phyloP scores from a whole-genome alignment of 345 rosid species.

The Syzygium grande region DNA sequence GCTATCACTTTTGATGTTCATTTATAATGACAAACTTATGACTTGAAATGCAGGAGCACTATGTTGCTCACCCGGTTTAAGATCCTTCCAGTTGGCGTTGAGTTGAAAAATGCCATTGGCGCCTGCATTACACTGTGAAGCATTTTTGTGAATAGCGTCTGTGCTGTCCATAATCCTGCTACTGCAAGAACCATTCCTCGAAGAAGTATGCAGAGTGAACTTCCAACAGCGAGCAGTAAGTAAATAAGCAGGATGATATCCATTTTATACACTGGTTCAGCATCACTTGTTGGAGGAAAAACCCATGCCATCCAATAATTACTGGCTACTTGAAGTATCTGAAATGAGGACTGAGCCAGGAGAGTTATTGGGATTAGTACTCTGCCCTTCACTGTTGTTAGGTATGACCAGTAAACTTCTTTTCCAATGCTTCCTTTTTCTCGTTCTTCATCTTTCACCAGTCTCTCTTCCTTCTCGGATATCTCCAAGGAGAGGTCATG shows the following conservation, averaged over 20 bases:
- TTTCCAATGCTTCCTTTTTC: constrained; percentile 85
- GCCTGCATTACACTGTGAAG: constrained; percentile 59
- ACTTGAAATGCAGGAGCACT: background rate
- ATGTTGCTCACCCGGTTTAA: constrained; percentile 62
- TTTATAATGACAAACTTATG: background rate
- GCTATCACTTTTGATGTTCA: background rate
- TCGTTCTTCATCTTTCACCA: constrained; percentile 88
- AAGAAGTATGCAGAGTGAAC: constrained; percentile 64
- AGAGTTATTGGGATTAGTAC: constrained; percentile 61
- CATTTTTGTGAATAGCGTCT: constrained; percentile 71
- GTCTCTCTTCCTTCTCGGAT: constrained; percentile 55
- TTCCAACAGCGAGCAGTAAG: constrained; percentile 49
- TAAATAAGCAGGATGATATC: constrained; percentile 54
- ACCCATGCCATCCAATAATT: constrained; percentile 98
- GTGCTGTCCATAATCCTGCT: constrained; percentile 71
- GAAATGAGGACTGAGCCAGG: constrained; percentile 84
- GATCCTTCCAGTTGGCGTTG: constrained; percentile 93
- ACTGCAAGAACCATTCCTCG: constrained; percentile 54
- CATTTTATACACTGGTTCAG: constrained; percentile 42
- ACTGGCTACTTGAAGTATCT: constrained; percentile 70
- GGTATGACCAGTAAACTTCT: constrained; percentile 76
- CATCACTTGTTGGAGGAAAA: constrained; percentile 57
- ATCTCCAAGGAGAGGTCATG: constrained; percentile 48
- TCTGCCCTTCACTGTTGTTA: constrained; percentile 69
- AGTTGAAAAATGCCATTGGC: constrained; percentile 91